Evolutionary conservation across 2,329 filamentous ascomycete genomes (phyloP).

Genomic region (Coniochaeta sp.): DNA sequence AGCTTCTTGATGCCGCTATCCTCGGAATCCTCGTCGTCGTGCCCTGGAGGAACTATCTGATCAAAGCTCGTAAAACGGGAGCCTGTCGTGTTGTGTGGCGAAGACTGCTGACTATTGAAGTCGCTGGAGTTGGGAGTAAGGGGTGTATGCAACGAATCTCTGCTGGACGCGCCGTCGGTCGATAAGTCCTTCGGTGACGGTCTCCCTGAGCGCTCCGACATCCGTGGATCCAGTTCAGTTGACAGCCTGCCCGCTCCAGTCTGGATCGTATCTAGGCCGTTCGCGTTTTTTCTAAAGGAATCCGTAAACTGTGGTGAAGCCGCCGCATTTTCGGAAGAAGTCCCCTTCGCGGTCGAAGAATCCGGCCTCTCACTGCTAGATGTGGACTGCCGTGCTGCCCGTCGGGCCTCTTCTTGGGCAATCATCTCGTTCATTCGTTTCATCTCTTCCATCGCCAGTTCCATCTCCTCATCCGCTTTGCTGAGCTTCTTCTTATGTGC

Average conservation of each 20-base stretch:
- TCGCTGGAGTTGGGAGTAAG: conserved; percentile 38
- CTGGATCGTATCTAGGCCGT: background rate
- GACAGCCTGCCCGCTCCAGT: background rate
- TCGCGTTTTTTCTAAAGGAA: background rate
- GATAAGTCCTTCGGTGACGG: background rate
- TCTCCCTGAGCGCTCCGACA: background rate
- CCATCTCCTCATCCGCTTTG: conserved; percentile 80
- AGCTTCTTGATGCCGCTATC: conserved; percentile 36
- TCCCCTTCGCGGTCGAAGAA: background rate
- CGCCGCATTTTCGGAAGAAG: background rate
- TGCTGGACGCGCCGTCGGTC: background rate
- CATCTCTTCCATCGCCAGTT: conserved; percentile 79
- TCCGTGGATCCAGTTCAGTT: background rate
- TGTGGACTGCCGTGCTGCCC: conserved; percentile 9
- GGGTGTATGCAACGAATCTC: conserved; percentile 30
- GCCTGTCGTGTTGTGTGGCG: conserved; percentile 23
- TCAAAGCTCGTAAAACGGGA: conserved; percentile 72
- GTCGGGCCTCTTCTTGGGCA: conserved; percentile 58
- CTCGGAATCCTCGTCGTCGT: conserved; percentile 37
- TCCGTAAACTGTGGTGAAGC: background rate
- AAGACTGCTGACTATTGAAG: conserved; percentile 31
- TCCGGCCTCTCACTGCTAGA: conserved; percentile 3
- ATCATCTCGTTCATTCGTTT: conserved; percentile 80
- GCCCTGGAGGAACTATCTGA: conserved; percentile 58
- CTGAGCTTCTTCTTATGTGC: conserved; percentile 67